These are phyloP conservation scores for Zymoseptoria ardabiliae DNA, from an alignment of 2,329 filamentous ascomycete genomes.

Conservation along the genomic window DNA sequence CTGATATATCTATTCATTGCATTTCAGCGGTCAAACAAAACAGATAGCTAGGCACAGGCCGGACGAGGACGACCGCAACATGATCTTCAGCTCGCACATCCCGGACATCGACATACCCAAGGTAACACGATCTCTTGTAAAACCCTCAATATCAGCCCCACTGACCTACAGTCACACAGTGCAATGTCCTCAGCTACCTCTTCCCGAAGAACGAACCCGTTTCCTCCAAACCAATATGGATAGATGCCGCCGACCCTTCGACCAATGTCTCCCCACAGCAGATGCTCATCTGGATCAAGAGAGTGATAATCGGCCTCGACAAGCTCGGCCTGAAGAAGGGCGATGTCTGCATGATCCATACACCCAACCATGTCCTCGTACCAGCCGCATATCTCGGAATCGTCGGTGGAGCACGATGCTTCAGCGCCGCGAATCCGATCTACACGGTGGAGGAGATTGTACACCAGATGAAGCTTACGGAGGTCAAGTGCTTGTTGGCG, in stretches of 20 bases:
- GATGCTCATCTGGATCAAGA: constrained; percentile 45
- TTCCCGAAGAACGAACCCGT: constrained; percentile 29
- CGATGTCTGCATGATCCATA: constrained; percentile 49
- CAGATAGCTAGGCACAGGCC: neutral
- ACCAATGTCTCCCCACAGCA: constrained; percentile 43
- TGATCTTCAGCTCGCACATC: constrained; percentile 20
- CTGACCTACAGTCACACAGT: constrained; percentile 22
- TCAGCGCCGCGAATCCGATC: constrained; percentile 47
- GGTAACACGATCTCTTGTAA: constrained; percentile 3
- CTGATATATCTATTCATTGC: neutral
- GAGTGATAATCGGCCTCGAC: constrained; percentile 45
- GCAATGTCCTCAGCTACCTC: constrained; percentile 36
- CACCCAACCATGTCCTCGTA: constrained; percentile 50
- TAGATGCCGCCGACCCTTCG: constrained; percentile 43
- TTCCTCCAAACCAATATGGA: constrained; percentile 46
- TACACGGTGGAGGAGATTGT: constrained; percentile 47
- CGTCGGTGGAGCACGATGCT: constrained; percentile 46
- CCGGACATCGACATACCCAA: constrained; percentile 25
- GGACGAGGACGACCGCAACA: constrained; percentile 5
- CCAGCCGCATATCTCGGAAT: constrained; percentile 49
- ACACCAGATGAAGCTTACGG: constrained; percentile 40
- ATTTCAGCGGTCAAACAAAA: neutral
- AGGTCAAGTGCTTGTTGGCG: constrained; percentile 37
- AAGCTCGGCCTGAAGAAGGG: constrained; percentile 39
- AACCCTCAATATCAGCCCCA: neutral